These are phyloP conservation scores for Seiridium cupressi DNA, from an alignment of 2,329 filamentous ascomycete species.

Conservation along the genomic window DNA sequence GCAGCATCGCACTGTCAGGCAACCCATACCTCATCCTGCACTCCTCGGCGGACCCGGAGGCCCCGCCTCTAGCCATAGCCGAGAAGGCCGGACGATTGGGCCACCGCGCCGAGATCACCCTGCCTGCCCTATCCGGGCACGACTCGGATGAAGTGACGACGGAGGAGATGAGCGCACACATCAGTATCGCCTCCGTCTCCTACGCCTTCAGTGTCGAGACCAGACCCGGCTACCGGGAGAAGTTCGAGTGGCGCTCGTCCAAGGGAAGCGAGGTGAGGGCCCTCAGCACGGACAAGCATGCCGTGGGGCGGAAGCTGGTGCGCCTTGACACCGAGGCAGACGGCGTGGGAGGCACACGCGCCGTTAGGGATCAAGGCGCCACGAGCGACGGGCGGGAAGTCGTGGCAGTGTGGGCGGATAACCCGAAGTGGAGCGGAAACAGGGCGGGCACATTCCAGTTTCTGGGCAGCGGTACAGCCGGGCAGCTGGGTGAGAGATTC, in stretches of 20 bases:
- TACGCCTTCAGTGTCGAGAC: conserved; percentile 35
- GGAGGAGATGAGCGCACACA: conserved; percentile 5
- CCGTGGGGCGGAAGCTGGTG: conserved; percentile 40
- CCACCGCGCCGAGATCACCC: conserved; percentile 17
- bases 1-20: conserved; percentile 17
- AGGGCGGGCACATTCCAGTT: conserved; percentile 31
- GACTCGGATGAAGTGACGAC: background rate
- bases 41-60: conserved; percentile 26
- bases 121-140: conserved; percentile 24
- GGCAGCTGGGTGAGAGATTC: conserved; percentile 39
- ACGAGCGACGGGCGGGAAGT: conserved; percentile 38
- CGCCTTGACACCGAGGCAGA: conserved; percentile 23
- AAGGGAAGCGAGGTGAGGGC: conserved; percentile 30
- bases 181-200: conserved; percentile 8
- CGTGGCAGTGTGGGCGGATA: conserved; percentile 36
- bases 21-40: conserved; percentile 31
- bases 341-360: conserved; percentile 10
- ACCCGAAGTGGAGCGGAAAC: conserved; percentile 24
- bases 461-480: conserved; percentile 34
- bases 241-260: conserved; percentile 42
- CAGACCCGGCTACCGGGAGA: conserved; percentile 22
- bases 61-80: conserved; percentile 27
- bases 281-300: conserved; percentile 20
- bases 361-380: conserved; percentile 16
- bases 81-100: conserved; percentile 12